Conservation (phyloP, 805 yeast species). For the Hanseniaspora singularis region DNA sequence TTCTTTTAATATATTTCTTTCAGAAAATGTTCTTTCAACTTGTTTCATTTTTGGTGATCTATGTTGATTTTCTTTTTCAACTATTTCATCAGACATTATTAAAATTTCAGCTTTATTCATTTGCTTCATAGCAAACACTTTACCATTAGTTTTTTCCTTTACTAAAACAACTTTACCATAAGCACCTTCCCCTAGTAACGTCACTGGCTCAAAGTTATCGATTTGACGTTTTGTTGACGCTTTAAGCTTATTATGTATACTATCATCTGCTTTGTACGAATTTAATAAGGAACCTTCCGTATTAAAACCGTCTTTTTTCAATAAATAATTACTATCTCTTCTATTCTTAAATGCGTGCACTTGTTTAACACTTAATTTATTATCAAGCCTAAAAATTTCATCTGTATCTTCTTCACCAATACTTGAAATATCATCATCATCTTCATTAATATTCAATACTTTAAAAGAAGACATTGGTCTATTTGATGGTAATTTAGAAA, state of each 20-base stretch:
- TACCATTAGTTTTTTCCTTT: slow-evolving; percentile 47
- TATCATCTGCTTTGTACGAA: not conserved
- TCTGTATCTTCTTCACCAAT: not conserved
- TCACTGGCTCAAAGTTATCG: slow-evolving; percentile 58
- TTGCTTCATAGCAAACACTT: slow-evolving; percentile 76
- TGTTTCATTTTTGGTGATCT: slow-evolving; percentile 31
- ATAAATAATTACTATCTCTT: not conserved
- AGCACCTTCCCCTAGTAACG: slow-evolving; percentile 76
- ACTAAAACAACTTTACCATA: slow-evolving; percentile 79
- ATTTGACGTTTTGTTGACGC: slow-evolving; percentile 21
- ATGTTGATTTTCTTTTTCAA: slow-evolving; percentile 17
- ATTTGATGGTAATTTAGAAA: slow-evolving; percentile 7
- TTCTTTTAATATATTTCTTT: slow-evolving; percentile 56
- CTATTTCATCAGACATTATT: slow-evolving; percentile 30
- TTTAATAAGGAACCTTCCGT: slow-evolving; percentile 14
- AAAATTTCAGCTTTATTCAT: slow-evolving; percentile 69
- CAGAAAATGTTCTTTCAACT: slow-evolving; percentile 69
- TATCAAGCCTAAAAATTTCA: no score
- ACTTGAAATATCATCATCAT: not conserved
- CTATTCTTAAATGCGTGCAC: not conserved
- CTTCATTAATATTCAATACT: not conserved
- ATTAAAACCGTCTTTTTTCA: slow-evolving; percentile 10
- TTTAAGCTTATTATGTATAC: not conserved
- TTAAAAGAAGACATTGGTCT: slow-evolving; percentile 2
- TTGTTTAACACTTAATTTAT: not conserved